Base-by-base conservation (phyloP, 805 yeast genomes). In the Suhomyces xylopsoci region DNA sequence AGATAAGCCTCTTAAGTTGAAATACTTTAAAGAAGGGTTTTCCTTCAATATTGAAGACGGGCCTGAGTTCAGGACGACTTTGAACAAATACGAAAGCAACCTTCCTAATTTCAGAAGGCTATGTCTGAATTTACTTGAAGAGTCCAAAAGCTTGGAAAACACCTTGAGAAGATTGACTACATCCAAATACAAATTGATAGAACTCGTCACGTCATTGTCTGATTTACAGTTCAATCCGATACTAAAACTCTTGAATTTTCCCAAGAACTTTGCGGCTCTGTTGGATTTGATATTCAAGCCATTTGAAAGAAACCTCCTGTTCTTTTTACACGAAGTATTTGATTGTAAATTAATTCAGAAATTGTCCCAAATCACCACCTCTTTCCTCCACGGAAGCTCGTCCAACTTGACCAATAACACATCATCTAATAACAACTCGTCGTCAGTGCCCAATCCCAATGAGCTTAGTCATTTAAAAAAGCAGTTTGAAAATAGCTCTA, bases 41-140 rank as follows among this genome's bases (percentile, higher is more conserved):
- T 63, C 56, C 32, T 73, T 74, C 51, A 65, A 61, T 36, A 60
- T 72, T 15, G 76, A 74, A 45, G 80, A 76, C 55, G 80, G 80
- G 0, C 80, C 80, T 5, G 77, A 73, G 47, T 74, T 75, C 50
- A 57, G 80, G 25, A 67, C 60, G 19, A 53, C 67, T 4, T 61
- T 76, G 41, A 56, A 55, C 7, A 59, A 56, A n/a, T 69, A 71
- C 52, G 79, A 75, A 54, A 52, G 59, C 12, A 55, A 58, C 3
- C 54, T 72, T 5, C 74, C 76, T 0, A 45, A 49, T 7, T 66
- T 71, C 50, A 67, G 62, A 42, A 64, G 61, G 32, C 58, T 62
- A 5, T 61, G 65, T 46, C 48, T 53, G 5, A 49, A 47, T 9
- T 51, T 74, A 8, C 62, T 61, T 8, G 77, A 74, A 7, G 78